These are phyloP conservation scores for Carex kokanica DNA, from an alignment of 176 grass and related monocot genomes.

Conservation along the genomic window DNA sequence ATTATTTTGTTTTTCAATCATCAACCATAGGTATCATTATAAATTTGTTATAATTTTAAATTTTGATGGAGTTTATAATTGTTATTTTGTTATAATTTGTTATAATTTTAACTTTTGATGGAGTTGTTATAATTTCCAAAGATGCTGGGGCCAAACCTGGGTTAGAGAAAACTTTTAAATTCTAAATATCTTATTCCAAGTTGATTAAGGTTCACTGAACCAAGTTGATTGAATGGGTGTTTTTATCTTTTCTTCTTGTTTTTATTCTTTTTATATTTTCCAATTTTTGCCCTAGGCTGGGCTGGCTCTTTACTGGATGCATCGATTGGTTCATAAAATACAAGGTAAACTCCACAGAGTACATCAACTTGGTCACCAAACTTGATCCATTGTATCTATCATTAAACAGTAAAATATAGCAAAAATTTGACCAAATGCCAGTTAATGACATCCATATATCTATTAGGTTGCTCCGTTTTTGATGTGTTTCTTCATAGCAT, in stretches of 20 bases:
- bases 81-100: no score
- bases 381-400: not conserved
- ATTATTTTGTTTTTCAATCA: not conserved
- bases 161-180: not conserved
- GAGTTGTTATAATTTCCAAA: not conserved
- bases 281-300: not conserved
- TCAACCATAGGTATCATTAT: not conserved
- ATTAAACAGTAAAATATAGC: not conserved
- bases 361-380: conserved; percentile 5
- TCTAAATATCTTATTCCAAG: not conserved
- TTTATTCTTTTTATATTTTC: not conserved
- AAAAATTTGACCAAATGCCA: not conserved
- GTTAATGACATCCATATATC: not conserved
- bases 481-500: no score
- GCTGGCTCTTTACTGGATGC: not conserved
- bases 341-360: not conserved
- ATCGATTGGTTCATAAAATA: not conserved
- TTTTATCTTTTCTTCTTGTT: not conserved
- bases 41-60: no score
- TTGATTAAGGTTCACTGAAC: not conserved
- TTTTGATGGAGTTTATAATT: no score
- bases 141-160: not conserved
- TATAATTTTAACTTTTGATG: no score
- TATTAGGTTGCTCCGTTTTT: no score
- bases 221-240: not conserved